Base-by-base conservation (phyloP, 805 yeast genomes). In the Yamadazyma phyllophila region DNA sequence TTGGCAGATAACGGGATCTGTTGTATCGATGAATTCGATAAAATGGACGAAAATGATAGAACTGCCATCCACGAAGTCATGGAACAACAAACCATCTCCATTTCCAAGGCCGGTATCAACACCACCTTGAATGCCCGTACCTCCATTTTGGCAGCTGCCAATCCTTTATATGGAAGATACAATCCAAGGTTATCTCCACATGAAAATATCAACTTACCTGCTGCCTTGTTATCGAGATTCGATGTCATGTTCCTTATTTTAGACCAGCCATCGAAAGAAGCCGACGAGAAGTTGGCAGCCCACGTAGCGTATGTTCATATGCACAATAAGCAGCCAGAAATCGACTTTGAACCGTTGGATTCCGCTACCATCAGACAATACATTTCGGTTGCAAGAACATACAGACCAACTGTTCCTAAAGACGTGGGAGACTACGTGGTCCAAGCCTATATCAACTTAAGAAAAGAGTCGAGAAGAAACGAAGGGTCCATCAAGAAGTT, bases 41-140 rank as follows among this genome's bases (percentile, higher is more conserved):
- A 94, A 72, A 94, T 94, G 99, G 97, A 92, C 63, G 99, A 94
- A 65, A 69, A 78, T 51, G 99, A 94, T 68, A 78, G 99, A 60
- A 94, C 98, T 0, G 98, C 98, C 1, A 94, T 94, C 60, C 98
- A 92, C 67, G 99, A 92, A 74, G 99, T 94, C 29, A 94, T 94
- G 99, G 99, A 94, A 70, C 99, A 94, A 66, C 99, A 94, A 67
- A 94, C 99, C 2, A 94, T 94, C 48, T 88, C 96, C 16, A 94
- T 94, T 47, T 88, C 97, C 36, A 94, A 94, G 67, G 99, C 99
- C 3, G 99, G 99, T 55, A 94, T 94, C 56, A 88, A 94, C 51
- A 94, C 99, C 8, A 88, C 97, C 2, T 74, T 94, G 56, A 94
- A 94, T 62, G 99, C 99, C 7, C 80, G 99, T 63, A 81, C 98